Evolutionary conservation across 179 eudicot genomes (phyloP), one percentile per base, ranked within the genome.

Genomic region (Camellia oleifera): DNA sequence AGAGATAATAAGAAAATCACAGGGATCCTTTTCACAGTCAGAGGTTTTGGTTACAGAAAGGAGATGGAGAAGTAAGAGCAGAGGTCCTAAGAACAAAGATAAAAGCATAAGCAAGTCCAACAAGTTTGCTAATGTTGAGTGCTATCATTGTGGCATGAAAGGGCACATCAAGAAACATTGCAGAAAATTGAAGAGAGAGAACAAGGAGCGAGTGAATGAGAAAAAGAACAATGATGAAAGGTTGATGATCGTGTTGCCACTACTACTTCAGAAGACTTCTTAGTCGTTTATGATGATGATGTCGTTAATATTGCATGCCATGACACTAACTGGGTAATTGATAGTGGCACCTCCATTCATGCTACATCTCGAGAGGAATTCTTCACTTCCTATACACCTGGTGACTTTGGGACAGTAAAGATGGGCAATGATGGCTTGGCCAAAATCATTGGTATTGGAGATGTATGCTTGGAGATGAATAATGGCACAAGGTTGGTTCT

Each of bases 381-480:
- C 14, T 81, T 76, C 54, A 12, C 64, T 1, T 62, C 11, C 13
- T 54, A 69, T 4, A 11, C 62, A 76, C 45, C 44, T 54, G 12
- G 69, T 61, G 65, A 61, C 8, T 61, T 61, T 61, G 65, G 65
- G 20, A n/a, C 7, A n/a, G 23, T 6, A 7, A 61, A 15, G 7
- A 14, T 15, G 65, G 65, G 18, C 5, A 6, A 61, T 61, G 65
- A 61, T 61, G 65, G 61, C 9, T 9, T 64, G 44, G 3, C 80
- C 3, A 71, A 79, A 17, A 62, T 80, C 5, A 69, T 63, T 63
- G 84, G 84, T 23, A 53, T 64, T 72, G 81, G 74, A 1, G 32
- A 48, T 14, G 20, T 82, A 48, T 65, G 63, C n/a, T 72, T 80
- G 70, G 75, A 75, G 18, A 80, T 54, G 13, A 53, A 58, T 13